Evolutionary conservation across 1,284 basidiomycete species (phyloP), one percentile per base, ranked within the genome.

Genomic region (Malassezia vespertilionis): DNA sequence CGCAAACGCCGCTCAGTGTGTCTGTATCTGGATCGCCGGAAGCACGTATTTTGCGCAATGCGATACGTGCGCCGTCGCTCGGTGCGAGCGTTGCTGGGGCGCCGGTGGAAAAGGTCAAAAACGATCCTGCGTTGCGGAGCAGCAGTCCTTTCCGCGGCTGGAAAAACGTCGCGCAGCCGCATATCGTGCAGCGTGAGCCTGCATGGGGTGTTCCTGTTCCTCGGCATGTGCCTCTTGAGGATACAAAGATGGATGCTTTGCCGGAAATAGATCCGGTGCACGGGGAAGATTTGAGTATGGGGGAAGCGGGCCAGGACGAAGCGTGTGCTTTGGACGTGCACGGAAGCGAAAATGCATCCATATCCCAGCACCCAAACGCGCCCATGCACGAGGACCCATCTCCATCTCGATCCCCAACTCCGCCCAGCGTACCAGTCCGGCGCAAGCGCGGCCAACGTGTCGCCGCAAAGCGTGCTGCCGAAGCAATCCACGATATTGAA

Each of bases 61-160:
- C 39, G 23, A 26, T 36, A 8, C 40, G 31, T 27, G 21, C 37
- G 20, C 34, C 47, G 1, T 26, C 40, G 26, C 35, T 15, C 18
- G 21, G 6, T 27, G 28, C 8, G 26, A 33, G 26, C 24, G 11
- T 5, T 31, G 22, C 18, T 14, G 38, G 33, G 2, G 33, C 35
- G 15, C 44, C 44, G 1, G 32, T 22, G 15, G 24, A 23, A 5
- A 11, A 14, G 17, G 6, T 17, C 14, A 31, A 21, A n/a, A 28
- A 9, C 7, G 22, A 8, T 17, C 34, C 14, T 17, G 24, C 36
- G 20, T 34, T 40, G 23, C 43, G 38, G n/a, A 36, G 21, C 22
- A 51, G 42, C 47, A 50, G 42, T 23, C 48, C 48, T 14, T 51
- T 51, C 30, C 39, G 38, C 2, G 47, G 47, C 12, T 50, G 47